Evolutionary conservation across 768 basidiomycete species (phyloP), one percentile per base, ranked within the genome.

Genomic region (Boletus edulis): DNA sequence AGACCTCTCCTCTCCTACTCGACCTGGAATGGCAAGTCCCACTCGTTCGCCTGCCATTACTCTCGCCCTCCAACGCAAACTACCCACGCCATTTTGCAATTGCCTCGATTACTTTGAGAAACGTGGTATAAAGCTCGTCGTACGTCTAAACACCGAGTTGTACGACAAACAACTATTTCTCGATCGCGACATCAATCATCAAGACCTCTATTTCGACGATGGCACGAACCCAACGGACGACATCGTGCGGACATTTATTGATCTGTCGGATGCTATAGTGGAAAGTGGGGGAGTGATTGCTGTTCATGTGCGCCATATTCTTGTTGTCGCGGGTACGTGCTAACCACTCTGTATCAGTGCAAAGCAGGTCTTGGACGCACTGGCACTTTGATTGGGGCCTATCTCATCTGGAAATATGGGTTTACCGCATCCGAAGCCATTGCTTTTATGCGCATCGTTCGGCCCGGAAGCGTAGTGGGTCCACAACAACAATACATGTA

Each of bases 381-480:
- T 7, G 97, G 97, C 4, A 96, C 94, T 5, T 78, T 99, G 55
- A 96, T 99, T 57, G 97, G 97, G 35, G 97, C 96, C 10, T 98
- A 98, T 77, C 81, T 99, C 52, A 91, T 97, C 57, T 99, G 97
- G 91, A 98, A 98, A 72, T 96, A 98, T 64, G 92, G 91, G 20
- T 99, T 99, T 69, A 93, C 94, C 17, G 96, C 96, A 2, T 83
- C 86, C 48, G 93, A 98, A 73, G 97, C 89, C 6, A 98, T 98
- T 53, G 97, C 89, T 0, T 98, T 95, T 73, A 98, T 98, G 97
- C 88, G 97, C 18, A 92, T 99, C 62, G 86, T 97, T 52, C 86
- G 97, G 43, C 97, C 97, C 3, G 96, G 94, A 7, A 89, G 87
- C 54, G 92, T 94, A 42, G 93, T 95, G 48, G 92, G 92, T 13